Conservation (phyloP, 495 filamentous ascomycete species). For the Penicillium parvum region DNA sequence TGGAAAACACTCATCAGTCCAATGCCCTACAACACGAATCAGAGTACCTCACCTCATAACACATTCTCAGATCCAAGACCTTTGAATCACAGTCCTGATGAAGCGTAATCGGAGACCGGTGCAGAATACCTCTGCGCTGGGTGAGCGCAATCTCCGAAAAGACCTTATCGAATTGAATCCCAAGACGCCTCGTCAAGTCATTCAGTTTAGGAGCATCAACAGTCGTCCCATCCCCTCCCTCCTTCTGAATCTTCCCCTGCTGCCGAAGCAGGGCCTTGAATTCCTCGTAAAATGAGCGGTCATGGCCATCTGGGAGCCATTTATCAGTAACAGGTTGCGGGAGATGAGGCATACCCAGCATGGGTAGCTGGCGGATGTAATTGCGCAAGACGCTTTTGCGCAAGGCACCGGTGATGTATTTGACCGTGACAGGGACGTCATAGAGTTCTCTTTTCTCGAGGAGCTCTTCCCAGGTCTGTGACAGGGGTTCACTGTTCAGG, state of each 20-base stretch:
- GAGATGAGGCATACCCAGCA: slow-evolving; percentile 32
- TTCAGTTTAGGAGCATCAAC: slow-evolving; percentile 47
- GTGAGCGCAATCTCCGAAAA: slow-evolving; percentile 56
- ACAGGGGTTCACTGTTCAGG: slow-evolving; percentile 41
- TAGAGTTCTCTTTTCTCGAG: slow-evolving; percentile 43
- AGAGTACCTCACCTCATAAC: slow-evolving; percentile 30
- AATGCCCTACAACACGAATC: too few relatives aligned
- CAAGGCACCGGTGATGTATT: slow-evolving; percentile 51
- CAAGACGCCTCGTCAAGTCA: slow-evolving; percentile 48
- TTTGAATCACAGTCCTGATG: slow-evolving; percentile 37
- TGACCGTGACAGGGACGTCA: slow-evolving; percentile 44
- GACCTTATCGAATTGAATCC: slow-evolving; percentile 49
- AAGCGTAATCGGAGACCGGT: slow-evolving; percentile 46
- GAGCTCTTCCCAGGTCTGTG: slow-evolving; percentile 43
- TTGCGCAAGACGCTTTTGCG: slow-evolving; percentile 42
- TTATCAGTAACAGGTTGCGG: slow-evolving; percentile 26
- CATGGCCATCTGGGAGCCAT: slow-evolving; percentile 38
- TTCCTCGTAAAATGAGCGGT: slow-evolving; percentile 44
- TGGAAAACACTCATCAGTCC: slow-evolving; percentile 1
- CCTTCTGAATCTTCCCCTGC: slow-evolving; percentile 22
- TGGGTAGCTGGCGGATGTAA: slow-evolving; percentile 43
- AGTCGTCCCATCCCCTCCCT: slow-evolving; percentile 19
- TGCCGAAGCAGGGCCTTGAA: slow-evolving; percentile 40
- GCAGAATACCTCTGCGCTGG: slow-evolving; percentile 52
- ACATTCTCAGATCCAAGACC: slow-evolving; percentile 35